phyloP scores from a whole-genome alignment of 345 rosid species.

The Pelargonium nanum region DNA sequence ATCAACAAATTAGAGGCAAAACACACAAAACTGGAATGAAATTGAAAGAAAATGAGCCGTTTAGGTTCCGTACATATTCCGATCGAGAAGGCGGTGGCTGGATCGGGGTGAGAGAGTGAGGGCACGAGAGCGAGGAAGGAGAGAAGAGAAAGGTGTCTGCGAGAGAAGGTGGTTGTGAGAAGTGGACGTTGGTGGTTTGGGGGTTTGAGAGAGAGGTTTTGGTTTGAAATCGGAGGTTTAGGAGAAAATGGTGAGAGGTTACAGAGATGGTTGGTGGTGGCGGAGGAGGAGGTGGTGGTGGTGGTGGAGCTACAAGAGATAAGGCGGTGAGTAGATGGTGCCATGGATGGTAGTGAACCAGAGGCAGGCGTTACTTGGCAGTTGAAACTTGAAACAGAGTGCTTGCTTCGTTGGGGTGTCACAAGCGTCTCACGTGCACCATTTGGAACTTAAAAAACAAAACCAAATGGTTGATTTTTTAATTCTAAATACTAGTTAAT shows the following conservation, averaged over 20 bases:
- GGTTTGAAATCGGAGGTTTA: slow-evolving; percentile 19
- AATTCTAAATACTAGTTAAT: too few species aligned
- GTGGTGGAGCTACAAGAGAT: slow-evolving; percentile 24
- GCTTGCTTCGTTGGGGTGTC: too few species aligned
- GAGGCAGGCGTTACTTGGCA: too few species aligned
- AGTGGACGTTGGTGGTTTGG: slow-evolving; percentile 8
- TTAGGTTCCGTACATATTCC: slow-evolving; percentile 51
- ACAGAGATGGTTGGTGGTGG: slow-evolving; percentile 11
- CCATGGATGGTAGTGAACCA: slow-evolving; percentile 9
- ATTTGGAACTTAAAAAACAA: too few species aligned
- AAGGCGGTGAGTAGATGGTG: slow-evolving; percentile 22
- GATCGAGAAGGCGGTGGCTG: slow-evolving; percentile 60
- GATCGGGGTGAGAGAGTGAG: slow-evolving; percentile 22
- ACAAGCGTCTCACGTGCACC: too few species aligned
- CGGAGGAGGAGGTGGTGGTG: slow-evolving; percentile 17
- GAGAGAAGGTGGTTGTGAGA: slow-evolving; percentile 21
- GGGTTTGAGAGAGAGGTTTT: slow-evolving; percentile 3
- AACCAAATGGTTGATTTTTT: too few species aligned
- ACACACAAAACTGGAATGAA: background rate
- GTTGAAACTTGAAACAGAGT: too few species aligned
- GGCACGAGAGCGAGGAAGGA: slow-evolving; percentile 38
- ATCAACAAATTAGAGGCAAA: slow-evolving; percentile 6
- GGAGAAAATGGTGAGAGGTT: slow-evolving; percentile 14
- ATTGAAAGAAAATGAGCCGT: background rate
- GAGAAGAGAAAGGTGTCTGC: slow-evolving; percentile 41